Evolutionary conservation across 495 filamentous ascomycete genomes (phyloP).

Genomic region (Opeltia flavorubescens): DNA sequence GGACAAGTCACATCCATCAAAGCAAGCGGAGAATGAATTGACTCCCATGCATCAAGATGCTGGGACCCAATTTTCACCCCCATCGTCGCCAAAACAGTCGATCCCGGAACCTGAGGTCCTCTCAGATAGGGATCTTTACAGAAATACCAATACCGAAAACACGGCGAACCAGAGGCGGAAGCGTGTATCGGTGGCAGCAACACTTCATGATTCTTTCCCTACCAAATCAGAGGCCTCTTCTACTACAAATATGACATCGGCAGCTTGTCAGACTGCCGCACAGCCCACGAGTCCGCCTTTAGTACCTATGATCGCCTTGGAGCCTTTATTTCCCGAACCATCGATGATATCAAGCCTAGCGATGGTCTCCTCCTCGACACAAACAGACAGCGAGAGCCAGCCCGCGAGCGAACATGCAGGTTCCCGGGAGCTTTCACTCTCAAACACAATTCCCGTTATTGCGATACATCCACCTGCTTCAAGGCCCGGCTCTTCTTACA

Average conservation of each 20-base stretch:
- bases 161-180: slow-evolving; percentile 56
- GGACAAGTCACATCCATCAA: neutral
- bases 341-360: slow-evolving; percentile 3
- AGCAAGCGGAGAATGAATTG: neutral
- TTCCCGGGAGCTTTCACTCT: slow-evolving; percentile 11
- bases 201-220: slow-evolving; percentile 10
- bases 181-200: slow-evolving; percentile 31
- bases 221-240: slow-evolving; percentile 5
- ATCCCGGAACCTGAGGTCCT: slow-evolving; percentile 22
- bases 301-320: slow-evolving; percentile 42
- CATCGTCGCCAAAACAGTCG: slow-evolving; percentile 50
- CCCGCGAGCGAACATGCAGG: slow-evolving; percentile 14
- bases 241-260: slow-evolving; percentile 48
- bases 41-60: slow-evolving; percentile 46
- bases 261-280: slow-evolving; percentile 56
- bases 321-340: slow-evolving; percentile 8
- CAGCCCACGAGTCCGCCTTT: slow-evolving; percentile 54
- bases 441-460: slow-evolving; percentile 43
- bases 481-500: slow-evolving; percentile 47
- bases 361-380: slow-evolving; percentile 50
- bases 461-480: slow-evolving; percentile 51
- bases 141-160: slow-evolving; percentile 18
- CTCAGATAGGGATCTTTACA: slow-evolving; percentile 26
- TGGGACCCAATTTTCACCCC: slow-evolving; percentile 73
- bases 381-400: slow-evolving; percentile 44